phyloP scores from a whole-genome alignment of 257 asterid genomes.

The Cruciata laevipes region DNA sequence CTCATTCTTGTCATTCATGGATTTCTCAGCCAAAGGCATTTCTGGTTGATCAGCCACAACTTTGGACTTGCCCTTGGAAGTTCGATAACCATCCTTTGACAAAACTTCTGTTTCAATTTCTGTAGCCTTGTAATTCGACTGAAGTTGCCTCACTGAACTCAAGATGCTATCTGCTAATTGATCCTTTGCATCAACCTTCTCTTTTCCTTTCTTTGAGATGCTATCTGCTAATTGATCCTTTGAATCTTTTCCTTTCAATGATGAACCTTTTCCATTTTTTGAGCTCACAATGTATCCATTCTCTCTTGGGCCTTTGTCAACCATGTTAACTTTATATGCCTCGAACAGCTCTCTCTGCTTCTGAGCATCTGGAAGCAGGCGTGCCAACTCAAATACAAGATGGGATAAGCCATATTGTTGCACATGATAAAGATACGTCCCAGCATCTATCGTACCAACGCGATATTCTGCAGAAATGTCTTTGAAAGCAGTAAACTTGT shows the following conservation, averaged over 20 bases:
- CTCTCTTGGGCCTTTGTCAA: constrained; percentile 24
- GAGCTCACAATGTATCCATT: constrained; percentile 23
- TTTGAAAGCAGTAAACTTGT: constrained; percentile 63
- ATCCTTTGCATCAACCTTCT: constrained; percentile 35
- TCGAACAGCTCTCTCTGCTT: constrained; percentile 79
- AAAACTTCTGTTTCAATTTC: constrained; percentile 68
- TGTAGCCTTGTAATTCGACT: constrained; percentile 42
- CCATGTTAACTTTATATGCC: constrained; percentile 53
- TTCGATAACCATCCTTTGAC: constrained; percentile 80
- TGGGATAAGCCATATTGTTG: constrained; percentile 90
- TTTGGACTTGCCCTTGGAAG: constrained; percentile 50
- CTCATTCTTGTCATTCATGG: constrained; percentile 29
- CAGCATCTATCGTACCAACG: constrained; percentile 58
- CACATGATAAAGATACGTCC: constrained; percentile 56
- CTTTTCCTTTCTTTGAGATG: too few species aligned
- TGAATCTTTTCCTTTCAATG: constrained; percentile 63
- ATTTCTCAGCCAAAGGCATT: constrained; percentile 24
- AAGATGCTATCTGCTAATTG: constrained; percentile 44
- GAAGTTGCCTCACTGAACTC: constrained; percentile 52
- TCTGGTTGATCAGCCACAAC: constrained; percentile 21
- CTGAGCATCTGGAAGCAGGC: constrained; percentile 65
- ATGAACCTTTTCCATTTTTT: constrained; percentile 24
- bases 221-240: too few species aligned
- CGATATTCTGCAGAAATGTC: constrained; percentile 78
- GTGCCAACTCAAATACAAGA: constrained; percentile 79